Evolutionary conservation across 2,329 filamentous ascomycete species (phyloP), one percentile per base, ranked within the genome.

Genomic region (Gremmenia infestans): DNA sequence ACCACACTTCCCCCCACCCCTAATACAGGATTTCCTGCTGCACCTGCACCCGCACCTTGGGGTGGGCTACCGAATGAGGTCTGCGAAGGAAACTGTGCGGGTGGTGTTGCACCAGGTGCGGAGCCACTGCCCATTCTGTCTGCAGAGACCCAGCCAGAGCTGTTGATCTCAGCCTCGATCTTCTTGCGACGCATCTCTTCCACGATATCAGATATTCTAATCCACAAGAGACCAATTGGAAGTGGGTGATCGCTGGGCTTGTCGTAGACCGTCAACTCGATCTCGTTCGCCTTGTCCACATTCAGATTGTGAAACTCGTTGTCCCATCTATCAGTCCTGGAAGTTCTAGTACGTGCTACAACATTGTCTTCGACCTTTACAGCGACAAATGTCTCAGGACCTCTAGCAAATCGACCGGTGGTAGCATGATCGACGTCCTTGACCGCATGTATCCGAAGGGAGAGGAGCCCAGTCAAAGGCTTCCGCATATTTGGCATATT

Each of bases 211-310:
- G 94, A 96, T 68, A 99, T 93, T 58, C 94, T 83, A 56, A 99
- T 86, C 94, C 94, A 99, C 14, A 97, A 81, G 80, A 99, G 86
- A 55, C 88, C 94, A 67, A 99, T 96, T 42, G 94, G 94, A 51
- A 95, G 85, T 14, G 92, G 87, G 65, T 96, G 89, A 66, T 97
- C 92, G 60, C 87, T 86, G 2, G 91, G 87, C 74, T 96, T 97
- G 72, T 99, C 94, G 72, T 99, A 99, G 11, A 99, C 92, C 0
- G 91, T 97, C 53, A 99, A 83, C 71, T 99, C 94, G 59, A 99
- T 91, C 74, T 99, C 94, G 72, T 99, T 99, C 52, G 94, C 94
- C 76, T 97, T 97, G 74, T 97, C 93, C 55, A 99, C 94, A 62
- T 94, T 90, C 59, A 99, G 87, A 56, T 86, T 91, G 72, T 97